Base-by-base conservation (phyloP, 2,329 filamentous ascomycete species). In the Plenodomus tracheiphilus region DNA sequence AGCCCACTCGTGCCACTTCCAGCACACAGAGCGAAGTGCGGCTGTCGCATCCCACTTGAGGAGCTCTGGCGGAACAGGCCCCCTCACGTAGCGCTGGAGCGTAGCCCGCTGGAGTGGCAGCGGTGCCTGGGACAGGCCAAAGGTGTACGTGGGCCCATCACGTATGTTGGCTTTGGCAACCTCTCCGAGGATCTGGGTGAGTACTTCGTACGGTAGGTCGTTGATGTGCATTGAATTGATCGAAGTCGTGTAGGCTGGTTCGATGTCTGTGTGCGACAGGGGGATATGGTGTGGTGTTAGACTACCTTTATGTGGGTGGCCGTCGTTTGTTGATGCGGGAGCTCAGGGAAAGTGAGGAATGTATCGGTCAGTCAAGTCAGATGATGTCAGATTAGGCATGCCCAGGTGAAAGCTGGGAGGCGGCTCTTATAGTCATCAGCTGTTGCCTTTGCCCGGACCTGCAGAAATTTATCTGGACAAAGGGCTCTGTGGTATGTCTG, bases 1-100 rank as follows among this genome's bases (percentile, higher is more conserved):
- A 17, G 78, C 74, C 80, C 80, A 82, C 43, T 79, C 72, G 59
- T 81, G 79, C 79, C 79, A 82, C 51, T 64, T 59, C 46, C 70
- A 71, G 68, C 77, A 80, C 21, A 80, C 79, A 13, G 75, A 72
- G 36, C 80, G 76, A 42, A 82, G 74, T 15, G 74, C 68, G 25
- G 72, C 66, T 19, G 77, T 78, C 28, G 78, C 72, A 53, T 79
- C 77, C 80, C 80, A 82, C 52, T 75, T 74, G 41, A 80, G 69
- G 43, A 77, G 72, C 62, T 81, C 78, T 34, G 77, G 72, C 9
- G 76, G 77, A 15, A 81, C 69, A 15, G 77, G 76, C 10, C 79
- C 80, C 51, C 78, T 74, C 49, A 82, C 72, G 61, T 81, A 80
- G 54, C 75, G 75, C 56, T 78, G 73, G 43, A 80, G 69, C 35